Base-by-base conservation (phyloP, 345 rosid genomes). In the Eucalyptus tenuipes region DNA sequence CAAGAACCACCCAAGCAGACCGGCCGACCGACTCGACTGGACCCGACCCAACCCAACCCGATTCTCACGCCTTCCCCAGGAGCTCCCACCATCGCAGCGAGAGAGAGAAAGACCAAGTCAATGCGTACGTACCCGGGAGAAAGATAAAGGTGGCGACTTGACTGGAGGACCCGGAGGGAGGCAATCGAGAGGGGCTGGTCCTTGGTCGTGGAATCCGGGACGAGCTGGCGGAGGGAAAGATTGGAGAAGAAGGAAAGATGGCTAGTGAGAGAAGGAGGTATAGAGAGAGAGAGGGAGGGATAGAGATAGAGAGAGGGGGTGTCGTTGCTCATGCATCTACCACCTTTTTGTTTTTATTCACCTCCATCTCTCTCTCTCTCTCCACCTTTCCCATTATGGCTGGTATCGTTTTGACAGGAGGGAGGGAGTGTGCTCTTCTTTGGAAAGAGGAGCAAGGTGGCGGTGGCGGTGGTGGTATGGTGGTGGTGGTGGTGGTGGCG, bases 291-390 rank as follows among this genome's bases (percentile, higher is more conserved):
- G 24, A 42, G 50, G 42, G 84, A 37, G 75, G 31, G 7, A 29
- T n/a, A 59, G 8, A 86, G 45, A 82, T 84, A 88, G 49, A 29
- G 33, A 57, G 87, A 42, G 31, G 55, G 44, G 71, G 29, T 57
- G 53, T 90, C 87, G 93, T 89, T 94, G 91, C 93, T 95, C 96
- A 95, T 95, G 97, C 95, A 95, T 95, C 96, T 91, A 94, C 98
- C 96, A 95, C 96, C 96, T 94, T 88, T 88, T 88, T 75, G 47
- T 75, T 20, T 10, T 37, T 75, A 75, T 75, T 75, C 47, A 75
- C 47, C 7, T 44, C 42, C 47, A 11, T 37, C 81, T 22, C 7
- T 18, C 25, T 33, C 42, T 16, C 44, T 71, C 81, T 37, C 47
- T 75, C 84, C 84, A 20, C 84, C 84, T 75, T 75, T 75, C 86